Percentiles rank a stretch among this genome's conserved stretches.
phyloP scores from a whole-genome alignment of 768 basidiomycete species.

The Tricholoma furcatifolium region DNA sequence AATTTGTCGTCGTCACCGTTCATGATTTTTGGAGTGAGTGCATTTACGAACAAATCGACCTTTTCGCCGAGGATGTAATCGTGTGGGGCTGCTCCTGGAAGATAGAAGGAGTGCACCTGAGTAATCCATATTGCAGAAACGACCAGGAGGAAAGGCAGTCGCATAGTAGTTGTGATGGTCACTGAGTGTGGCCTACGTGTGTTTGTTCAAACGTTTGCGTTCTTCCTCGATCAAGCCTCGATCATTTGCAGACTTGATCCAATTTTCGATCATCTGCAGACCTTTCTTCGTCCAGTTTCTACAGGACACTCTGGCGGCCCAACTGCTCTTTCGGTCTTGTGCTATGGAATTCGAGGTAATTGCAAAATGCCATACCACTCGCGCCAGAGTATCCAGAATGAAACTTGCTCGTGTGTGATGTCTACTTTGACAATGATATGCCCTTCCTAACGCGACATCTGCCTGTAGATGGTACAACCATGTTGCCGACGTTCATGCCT shows the following conservation, averaged over 20 bases:
- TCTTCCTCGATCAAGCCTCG: constrained; percentile 2
- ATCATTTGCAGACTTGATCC: not conserved
- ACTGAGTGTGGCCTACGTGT: not conserved
- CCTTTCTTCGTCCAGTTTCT: not conserved
- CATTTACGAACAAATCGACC: constrained; percentile 84
- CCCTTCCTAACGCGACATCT: not conserved
- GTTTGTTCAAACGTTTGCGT: constrained; percentile 3
- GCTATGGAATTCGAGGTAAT: constrained; percentile 82
- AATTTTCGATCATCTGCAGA: not conserved
- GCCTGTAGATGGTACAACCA: constrained; percentile 68
- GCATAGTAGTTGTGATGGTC: constrained; percentile 20
- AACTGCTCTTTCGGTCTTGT: constrained; percentile 17
- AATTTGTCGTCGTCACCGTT: constrained; percentile 69
- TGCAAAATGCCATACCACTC: constrained; percentile 78
- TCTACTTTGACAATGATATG: constrained; percentile 1
- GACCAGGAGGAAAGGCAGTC: constrained; percentile 15
- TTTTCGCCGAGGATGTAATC: constrained; percentile 73
- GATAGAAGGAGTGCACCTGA: constrained; percentile 71
- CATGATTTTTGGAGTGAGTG: constrained; percentile 81
- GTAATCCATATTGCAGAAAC: constrained; percentile 20
- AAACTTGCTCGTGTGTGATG: constrained; percentile 65
- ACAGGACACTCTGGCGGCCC: constrained; percentile 13
- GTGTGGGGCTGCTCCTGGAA: constrained; percentile 87
- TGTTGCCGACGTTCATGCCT: constrained; percentile 91
- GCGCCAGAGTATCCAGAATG: constrained; percentile 85